These are phyloP conservation scores for Wickerhamomyces canadensis DNA, from an alignment of 805 yeast species.

Conservation along the genomic window DNA sequence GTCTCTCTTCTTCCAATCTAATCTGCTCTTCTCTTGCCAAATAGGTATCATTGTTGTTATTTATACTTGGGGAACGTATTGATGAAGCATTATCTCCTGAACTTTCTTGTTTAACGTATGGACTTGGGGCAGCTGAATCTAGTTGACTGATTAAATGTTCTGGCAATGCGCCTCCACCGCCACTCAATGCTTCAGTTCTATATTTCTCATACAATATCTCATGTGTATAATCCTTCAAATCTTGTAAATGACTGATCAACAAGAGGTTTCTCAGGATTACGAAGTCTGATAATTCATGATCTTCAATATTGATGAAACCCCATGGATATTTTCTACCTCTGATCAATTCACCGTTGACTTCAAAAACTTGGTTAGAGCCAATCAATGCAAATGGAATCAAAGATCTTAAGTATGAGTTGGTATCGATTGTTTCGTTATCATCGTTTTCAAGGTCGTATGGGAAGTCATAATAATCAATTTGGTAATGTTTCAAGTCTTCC, in stretches of 20 bases:
- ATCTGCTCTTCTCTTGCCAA: constrained; percentile 82
- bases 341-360: constrained; percentile 35
- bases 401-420: constrained; percentile 58
- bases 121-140: constrained; percentile 7
- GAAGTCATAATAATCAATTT: constrained; percentile 70
- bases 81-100: constrained; percentile 10
- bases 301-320: constrained; percentile 58
- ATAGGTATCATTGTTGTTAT: constrained; percentile 33
- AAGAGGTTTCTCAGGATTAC: constrained; percentile 73
- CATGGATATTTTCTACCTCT: constrained; percentile 54
- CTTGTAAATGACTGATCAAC: constrained; percentile 79
- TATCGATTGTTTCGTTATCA: constrained; percentile 60
- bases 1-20: constrained; percentile 81
- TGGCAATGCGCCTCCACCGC: constrained; percentile 46
- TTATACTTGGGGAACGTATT: constrained; percentile 12
- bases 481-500: constrained; percentile 69
- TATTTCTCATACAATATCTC: constrained; percentile 83
- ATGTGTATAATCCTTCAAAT: constrained; percentile 83
- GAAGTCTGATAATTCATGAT: constrained; percentile 75
- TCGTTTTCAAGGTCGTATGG: constrained; percentile 51
- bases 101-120: constrained; percentile 23
- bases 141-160: constrained; percentile 28
- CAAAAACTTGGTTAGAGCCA: constrained; percentile 61
- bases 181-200: constrained; percentile 79
- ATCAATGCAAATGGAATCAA: constrained; percentile 63